Evolutionary conservation across 2,329 filamentous ascomycete species (phyloP).

Genomic region (Penicillium sp.): DNA sequence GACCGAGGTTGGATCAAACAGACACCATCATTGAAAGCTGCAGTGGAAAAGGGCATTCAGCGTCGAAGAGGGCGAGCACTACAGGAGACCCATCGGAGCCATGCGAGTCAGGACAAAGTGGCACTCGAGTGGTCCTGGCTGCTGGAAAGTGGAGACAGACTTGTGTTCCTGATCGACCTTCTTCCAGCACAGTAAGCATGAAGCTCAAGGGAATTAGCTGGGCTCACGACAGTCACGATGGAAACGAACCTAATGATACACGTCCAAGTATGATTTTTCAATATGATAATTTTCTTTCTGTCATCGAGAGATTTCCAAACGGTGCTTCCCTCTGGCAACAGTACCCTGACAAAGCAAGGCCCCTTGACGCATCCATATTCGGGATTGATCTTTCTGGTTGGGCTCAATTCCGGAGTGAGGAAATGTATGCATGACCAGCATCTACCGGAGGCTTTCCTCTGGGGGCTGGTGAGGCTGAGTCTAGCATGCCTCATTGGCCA

Average conservation of each 20-base stretch:
- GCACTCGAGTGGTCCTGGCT: constrained; percentile 43
- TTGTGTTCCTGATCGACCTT: constrained; percentile 41
- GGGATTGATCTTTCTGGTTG: too few relatives aligned
- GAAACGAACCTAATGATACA: constrained; percentile 11
- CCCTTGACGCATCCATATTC: too few relatives aligned
- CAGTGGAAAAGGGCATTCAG: constrained; percentile 56
- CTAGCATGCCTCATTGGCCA: too few relatives aligned
- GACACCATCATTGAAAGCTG: constrained; percentile 43
- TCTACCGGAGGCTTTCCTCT: background rate
- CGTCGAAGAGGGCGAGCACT: constrained; percentile 51
- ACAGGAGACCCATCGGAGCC: constrained; percentile 49
- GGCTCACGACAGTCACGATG: constrained; percentile 10
- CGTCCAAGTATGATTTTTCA: background rate
- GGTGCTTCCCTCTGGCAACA: too few relatives aligned
- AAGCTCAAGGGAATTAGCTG: background rate
- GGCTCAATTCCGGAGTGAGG: too few relatives aligned
- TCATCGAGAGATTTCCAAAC: background rate
- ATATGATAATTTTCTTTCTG: background rate
- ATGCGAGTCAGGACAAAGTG: constrained; percentile 37
- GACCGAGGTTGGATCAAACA: constrained; percentile 36
- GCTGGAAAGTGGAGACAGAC: constrained; percentile 45
- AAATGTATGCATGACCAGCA: too few relatives aligned
- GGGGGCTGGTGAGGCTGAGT: too few relatives aligned
- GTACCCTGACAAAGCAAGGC: too few relatives aligned
- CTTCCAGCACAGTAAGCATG: constrained; percentile 13